phyloP scores from a whole-genome alignment of 768 basidiomycete genomes.

The Naganishia vishniacii region DNA sequence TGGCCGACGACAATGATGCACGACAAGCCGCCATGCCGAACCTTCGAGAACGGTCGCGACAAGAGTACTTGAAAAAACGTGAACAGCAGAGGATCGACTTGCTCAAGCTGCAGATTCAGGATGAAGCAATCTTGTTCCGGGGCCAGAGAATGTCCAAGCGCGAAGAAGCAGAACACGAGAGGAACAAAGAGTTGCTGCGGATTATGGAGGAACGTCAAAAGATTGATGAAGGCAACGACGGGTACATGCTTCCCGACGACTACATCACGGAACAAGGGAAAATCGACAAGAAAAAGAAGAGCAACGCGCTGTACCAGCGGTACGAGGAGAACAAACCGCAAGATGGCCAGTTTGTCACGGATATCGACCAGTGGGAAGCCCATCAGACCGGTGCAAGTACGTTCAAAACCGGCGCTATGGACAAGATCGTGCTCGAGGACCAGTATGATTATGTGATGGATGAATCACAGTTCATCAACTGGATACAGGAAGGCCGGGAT shows the following conservation, averaged over 20 bases:
- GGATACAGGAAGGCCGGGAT: slow-evolving; percentile 72
- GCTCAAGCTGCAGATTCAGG: slow-evolving; percentile 82
- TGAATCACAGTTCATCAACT: slow-evolving; percentile 92
- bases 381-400: slow-evolving; percentile 82
- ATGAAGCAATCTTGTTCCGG: slow-evolving; percentile 81
- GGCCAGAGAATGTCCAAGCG: slow-evolving; percentile 85
- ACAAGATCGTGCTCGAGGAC: slow-evolving; percentile 70
- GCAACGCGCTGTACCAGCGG: slow-evolving; percentile 82
- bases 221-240: slow-evolving; percentile 93
- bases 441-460: slow-evolving; percentile 98
- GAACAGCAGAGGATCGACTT: slow-evolving; percentile 94
- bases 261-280: slow-evolving; percentile 98
- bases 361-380: slow-evolving; percentile 96
- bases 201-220: slow-evolving; percentile 89
- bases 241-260: slow-evolving; percentile 93
- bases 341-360: slow-evolving; percentile 90
- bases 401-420: slow-evolving; percentile 85
- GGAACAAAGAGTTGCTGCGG: slow-evolving; percentile 83
- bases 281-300: slow-evolving; percentile 93
- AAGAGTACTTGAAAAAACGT: slow-evolving; percentile 93
- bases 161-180: slow-evolving; percentile 72
- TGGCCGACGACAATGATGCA: slow-evolving; percentile 68
- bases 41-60: slow-evolving; percentile 78
- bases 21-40: slow-evolving; percentile 60
- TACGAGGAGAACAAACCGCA: slow-evolving; percentile 71